These are phyloP conservation scores for Xylaria sp. DNA, from an alignment of 2,329 filamentous ascomycete genomes.

Conservation along the genomic window DNA sequence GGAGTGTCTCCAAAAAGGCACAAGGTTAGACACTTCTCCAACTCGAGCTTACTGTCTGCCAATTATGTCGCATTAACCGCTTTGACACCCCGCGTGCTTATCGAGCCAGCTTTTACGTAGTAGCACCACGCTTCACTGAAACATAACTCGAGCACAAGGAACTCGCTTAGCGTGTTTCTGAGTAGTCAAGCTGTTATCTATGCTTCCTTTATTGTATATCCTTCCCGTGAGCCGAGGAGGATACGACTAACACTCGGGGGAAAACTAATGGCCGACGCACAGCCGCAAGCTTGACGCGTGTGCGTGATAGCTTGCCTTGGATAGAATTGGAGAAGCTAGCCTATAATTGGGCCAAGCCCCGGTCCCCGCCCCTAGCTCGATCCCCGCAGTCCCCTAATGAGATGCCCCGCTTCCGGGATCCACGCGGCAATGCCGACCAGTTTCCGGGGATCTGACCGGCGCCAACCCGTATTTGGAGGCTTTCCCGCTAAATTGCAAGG, in stretches of 20 bases:
- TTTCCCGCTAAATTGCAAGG: not conserved
- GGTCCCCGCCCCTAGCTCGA: not conserved
- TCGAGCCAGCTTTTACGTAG: not conserved
- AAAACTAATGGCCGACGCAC: not conserved
- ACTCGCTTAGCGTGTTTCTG: not conserved
- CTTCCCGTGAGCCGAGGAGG: not conserved
- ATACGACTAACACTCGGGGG: not conserved
- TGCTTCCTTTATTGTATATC: too few relatives aligned
- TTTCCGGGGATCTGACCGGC: not conserved
- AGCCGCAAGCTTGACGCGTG: slow-evolving; percentile 5
- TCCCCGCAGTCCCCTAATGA: not conserved
- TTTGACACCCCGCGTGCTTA: not conserved
- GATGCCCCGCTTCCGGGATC: not conserved
- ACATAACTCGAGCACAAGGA: not conserved
- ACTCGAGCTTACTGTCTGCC: not conserved
- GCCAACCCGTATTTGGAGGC: not conserved
- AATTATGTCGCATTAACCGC: not conserved
- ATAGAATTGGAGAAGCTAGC: not conserved
- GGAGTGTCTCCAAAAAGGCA: not conserved
- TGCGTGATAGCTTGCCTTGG: not conserved
- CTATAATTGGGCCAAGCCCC: not conserved
- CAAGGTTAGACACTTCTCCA: not conserved
- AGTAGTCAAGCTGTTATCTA: not conserved
- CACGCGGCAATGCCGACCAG: not conserved
- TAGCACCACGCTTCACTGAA: not conserved